Percentiles rank a stretch among this genome's conserved stretches.
Conservation (phyloP, 2,329 filamentous ascomycete species). For the Hymenoscyphus fraxineus region DNA sequence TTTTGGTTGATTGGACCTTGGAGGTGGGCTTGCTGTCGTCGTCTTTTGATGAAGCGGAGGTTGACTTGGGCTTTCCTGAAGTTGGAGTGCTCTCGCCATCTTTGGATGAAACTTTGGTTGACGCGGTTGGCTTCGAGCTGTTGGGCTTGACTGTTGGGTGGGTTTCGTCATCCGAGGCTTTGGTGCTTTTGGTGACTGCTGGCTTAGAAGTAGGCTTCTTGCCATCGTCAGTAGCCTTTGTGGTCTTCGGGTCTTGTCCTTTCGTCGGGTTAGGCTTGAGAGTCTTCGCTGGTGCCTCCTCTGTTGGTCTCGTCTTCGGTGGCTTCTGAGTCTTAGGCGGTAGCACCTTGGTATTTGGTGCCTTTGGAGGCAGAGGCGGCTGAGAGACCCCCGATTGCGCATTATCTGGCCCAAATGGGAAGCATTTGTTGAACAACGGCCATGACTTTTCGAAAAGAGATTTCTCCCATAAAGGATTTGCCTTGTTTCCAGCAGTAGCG, state of each 20-base stretch:
- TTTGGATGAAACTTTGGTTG: not conserved
- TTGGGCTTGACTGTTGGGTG: not conserved
- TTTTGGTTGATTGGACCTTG: not conserved
- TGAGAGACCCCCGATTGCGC: not conserved
- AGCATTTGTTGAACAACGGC: constrained; percentile 4
- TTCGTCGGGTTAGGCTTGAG: not conserved
- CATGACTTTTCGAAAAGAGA: constrained; percentile 4
- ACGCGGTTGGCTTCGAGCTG: not conserved
- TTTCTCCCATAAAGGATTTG: constrained; percentile 7
- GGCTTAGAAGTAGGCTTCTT: not conserved
- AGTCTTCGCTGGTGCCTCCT: not conserved
- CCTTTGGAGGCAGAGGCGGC: not conserved
- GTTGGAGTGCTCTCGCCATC: no score
- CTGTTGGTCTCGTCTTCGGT: not conserved
- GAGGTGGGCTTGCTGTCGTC: not conserved
- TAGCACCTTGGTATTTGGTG: no score
- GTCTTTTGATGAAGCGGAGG: not conserved
- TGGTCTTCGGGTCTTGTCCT: not conserved
- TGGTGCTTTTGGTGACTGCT: not conserved
- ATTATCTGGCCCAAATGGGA: constrained; percentile 4
- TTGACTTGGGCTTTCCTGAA: not conserved
- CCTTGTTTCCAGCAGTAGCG: constrained; percentile 6
- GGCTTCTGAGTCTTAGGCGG: not conserved
- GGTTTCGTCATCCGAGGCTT: not conserved
- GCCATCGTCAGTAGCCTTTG: not conserved